Base-by-base conservation (phyloP, 2,329 filamentous ascomycete genomes). In the Fonsecaea monophora region DNA sequence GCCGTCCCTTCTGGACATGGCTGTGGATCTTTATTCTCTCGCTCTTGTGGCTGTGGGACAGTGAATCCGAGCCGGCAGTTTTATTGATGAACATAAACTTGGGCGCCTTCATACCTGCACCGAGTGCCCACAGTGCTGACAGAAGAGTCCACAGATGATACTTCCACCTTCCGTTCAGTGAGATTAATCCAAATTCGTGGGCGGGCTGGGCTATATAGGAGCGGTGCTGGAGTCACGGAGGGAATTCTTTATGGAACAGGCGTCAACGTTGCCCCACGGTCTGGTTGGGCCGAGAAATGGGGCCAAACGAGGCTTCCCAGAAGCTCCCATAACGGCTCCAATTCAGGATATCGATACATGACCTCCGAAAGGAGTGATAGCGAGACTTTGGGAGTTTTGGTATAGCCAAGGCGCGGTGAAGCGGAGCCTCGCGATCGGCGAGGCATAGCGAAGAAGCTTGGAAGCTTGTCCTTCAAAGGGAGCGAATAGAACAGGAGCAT, bases 61-160 rank as follows among this genome's bases (percentile, higher is more conserved):
- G 61, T 8, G 65, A 68, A 15, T 68, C 61, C n/a, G 65, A 68
- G 30, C 53, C 40, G 3, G 61, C 34, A 25, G 45, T 53, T 59
- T 68, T 68, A 35, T 68, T 68, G 61, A 68, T 64, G 57, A 68
- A 68, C 61, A 68, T 60, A 54, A 64, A 68, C 25, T 68, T 64
- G 37, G 35, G 18, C 15, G 65, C n/a, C 53, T 61, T 62, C 65
- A 68, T 68, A 13, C 6, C 4, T 54, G 40, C 8, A 12, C 8
- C n/a, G 15, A 15, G 10, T 35, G 21, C 40, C 15, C 13, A 6
- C 4, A 10, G 21, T 35, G 32, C 15, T 7, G 42, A 38, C 10
- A 0, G 13, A 6, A 25, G 7, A 35, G 13, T 42, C 35, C 9
- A 42, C 9, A 1, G 30, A 32, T 21, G n/a, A 18, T 35, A 15